Evolutionary conservation across 2,329 filamentous ascomycete species (phyloP).

Genomic region (Zasmidium cellare): DNA sequence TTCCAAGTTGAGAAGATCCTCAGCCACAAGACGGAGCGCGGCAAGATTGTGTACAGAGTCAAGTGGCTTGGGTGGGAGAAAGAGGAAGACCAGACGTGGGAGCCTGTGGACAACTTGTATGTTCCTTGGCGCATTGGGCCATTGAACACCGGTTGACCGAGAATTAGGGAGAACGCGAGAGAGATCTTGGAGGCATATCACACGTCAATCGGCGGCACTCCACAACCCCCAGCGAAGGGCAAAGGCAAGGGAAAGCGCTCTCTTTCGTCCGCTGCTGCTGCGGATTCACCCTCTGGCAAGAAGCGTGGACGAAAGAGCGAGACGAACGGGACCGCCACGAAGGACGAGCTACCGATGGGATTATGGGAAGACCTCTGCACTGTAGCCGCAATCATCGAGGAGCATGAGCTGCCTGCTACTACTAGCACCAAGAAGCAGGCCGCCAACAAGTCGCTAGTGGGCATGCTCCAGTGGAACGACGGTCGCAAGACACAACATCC

Average conservation of each 20-base stretch:
- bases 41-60: conserved; percentile 63
- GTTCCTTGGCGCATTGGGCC: not conserved
- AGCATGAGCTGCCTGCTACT: conserved; percentile 18
- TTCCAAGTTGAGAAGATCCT: conserved; percentile 75
- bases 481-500: conserved; percentile 73
- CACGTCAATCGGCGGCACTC: conserved; percentile 61
- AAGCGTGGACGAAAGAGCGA: conserved; percentile 25
- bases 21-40: conserved; percentile 62
- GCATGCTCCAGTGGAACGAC: conserved; percentile 66
- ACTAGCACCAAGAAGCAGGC: conserved; percentile 19
- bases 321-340: conserved; percentile 31
- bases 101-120: conserved; percentile 72
- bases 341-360: conserved; percentile 68
- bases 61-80: conserved; percentile 80
- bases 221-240: conserved; percentile 40
- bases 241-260: conserved; percentile 26
- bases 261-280: conserved; percentile 12
- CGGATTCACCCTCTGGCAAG: conserved; percentile 31
- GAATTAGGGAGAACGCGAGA: conserved; percentile 35
- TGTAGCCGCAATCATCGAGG: conserved; percentile 72
- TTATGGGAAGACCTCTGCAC: conserved; percentile 74
- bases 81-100: conserved; percentile 73
- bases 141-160: not conserved
- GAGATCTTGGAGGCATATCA: conserved; percentile 67
- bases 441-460: conserved; percentile 56